Evolutionary conservation across 768 basidiomycete species (phyloP), one percentile per base, ranked within the genome.

Genomic region (Gautieria morchelliformis): DNA sequence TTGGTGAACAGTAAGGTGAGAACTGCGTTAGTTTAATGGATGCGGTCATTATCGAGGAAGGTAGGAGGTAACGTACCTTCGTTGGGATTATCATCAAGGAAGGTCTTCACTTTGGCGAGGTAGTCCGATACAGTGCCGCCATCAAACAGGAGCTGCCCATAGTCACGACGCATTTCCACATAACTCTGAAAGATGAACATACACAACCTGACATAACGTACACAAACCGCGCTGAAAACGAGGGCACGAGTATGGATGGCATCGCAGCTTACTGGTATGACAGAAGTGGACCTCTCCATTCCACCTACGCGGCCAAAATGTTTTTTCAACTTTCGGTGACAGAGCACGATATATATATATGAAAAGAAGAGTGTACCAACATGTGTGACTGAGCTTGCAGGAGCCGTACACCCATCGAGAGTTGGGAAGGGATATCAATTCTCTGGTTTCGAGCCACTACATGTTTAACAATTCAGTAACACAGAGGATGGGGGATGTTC

Each of bases 1-100:
- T 86, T 86, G 40, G 84, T 84, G 63, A 87, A 83, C 40, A 86
- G 69, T 52, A 86, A 68, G 0, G 84, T 83, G 50, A 86, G 58
- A 42, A 85, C 82, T 54, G 51, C 30, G 33, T 12, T 47, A 47
- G 12, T 10, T 47, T 12, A 30, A 22, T 47, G 11, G 4, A 20
- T 22, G 46, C 11, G 4, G 15, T 47, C 12, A 47, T 12, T 20
- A 15, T 4, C 15, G 12, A 47, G 22, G 22, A 3, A 27, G 24
- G 53, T 14, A 19, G 20, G 30, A 44, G 15, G 11, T 40, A 27
- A 27, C 27, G 5, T 40, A 54, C 53, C 53, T 60, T 86, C 84
- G 61, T 78, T 82, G 0, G 84, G 83, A 63, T 86, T 83, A 11
- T 75, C 71, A 47, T 77, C 75, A 27, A 85, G 70, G 70, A 77